These are phyloP conservation scores for Castanospermum australe DNA, from an alignment of 306 rosid genomes.

Conservation along the genomic window DNA sequence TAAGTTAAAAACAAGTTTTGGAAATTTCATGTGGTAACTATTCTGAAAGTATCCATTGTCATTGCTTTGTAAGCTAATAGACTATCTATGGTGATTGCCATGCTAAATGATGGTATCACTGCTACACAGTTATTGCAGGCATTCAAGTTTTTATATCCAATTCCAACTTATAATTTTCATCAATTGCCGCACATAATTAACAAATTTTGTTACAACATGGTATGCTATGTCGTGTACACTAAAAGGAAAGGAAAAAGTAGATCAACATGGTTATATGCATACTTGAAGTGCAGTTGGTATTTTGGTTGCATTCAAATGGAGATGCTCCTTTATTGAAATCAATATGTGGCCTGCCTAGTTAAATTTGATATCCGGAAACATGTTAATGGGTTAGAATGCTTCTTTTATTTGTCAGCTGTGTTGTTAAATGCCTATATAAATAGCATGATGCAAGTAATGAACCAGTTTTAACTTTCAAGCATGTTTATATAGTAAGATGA, in stretches of 20 bases:
- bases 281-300: neutral
- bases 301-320: neutral
- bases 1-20: neutral
- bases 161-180: neutral
- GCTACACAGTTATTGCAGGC: neutral
- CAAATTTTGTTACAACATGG: neutral
- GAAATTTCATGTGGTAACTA: neutral
- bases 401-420: neutral
- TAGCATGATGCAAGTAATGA: neutral
- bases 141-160: neutral
- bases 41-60: too few relatives aligned
- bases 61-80: neutral
- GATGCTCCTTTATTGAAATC: neutral
- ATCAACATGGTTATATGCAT: neutral
- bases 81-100: neutral
- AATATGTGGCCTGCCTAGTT: neutral
- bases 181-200: neutral
- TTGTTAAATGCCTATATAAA: neutral
- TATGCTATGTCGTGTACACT: neutral
- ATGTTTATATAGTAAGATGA: constrained; percentile 17
- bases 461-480: constrained; percentile 30
- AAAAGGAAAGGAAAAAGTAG: neutral
- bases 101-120: neutral
- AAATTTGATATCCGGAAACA: neutral
- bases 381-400: neutral